Conservation (phyloP, 2,329 filamentous ascomycete species). For the Colletotrichum godetiae region DNA sequence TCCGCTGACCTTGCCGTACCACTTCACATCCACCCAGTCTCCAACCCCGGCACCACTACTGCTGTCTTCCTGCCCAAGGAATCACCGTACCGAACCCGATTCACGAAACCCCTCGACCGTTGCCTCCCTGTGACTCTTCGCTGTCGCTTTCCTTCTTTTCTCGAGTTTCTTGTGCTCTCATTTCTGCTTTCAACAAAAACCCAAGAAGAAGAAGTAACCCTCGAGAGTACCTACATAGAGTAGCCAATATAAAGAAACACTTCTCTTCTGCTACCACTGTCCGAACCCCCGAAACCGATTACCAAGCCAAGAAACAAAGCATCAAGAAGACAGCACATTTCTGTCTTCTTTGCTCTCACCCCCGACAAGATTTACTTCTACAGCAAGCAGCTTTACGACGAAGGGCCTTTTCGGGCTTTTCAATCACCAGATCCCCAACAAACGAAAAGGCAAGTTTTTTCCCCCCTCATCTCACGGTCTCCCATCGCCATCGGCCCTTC, state of each 20-base stretch:
- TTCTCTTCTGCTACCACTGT: conserved; percentile 27
- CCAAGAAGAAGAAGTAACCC: not conserved
- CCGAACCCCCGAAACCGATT: conserved; percentile 18
- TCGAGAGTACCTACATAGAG: conserved; percentile 29
- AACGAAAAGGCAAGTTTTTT: conserved; percentile 13
- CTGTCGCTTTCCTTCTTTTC: conserved; percentile 12
- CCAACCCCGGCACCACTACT: conserved; percentile 18
- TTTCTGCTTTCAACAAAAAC: conserved; percentile 1
- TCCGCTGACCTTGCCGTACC: conserved; percentile 16
- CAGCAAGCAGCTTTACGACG: conserved; percentile 19
- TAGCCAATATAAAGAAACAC: conserved; percentile 34
- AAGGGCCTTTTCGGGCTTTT: conserved; percentile 7
- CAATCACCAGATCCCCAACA: not conserved
- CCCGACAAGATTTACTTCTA: conserved; percentile 19
- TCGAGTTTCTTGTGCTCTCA: conserved; percentile 20
- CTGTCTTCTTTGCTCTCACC: not conserved
- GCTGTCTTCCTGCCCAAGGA: conserved; percentile 33
- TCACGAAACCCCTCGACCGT: conserved; percentile 13
- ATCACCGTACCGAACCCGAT: conserved; percentile 22
- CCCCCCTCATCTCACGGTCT: not conserved
- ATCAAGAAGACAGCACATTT: conserved; percentile 4
- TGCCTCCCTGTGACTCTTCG: conserved; percentile 7
- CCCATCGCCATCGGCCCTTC: not conserved
- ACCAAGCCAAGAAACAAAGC: conserved; percentile 5
- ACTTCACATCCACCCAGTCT: conserved; percentile 13